Base-by-base conservation (phyloP, 129 eudicot genomes). In the Chrysanthemum lavandulifolium region DNA sequence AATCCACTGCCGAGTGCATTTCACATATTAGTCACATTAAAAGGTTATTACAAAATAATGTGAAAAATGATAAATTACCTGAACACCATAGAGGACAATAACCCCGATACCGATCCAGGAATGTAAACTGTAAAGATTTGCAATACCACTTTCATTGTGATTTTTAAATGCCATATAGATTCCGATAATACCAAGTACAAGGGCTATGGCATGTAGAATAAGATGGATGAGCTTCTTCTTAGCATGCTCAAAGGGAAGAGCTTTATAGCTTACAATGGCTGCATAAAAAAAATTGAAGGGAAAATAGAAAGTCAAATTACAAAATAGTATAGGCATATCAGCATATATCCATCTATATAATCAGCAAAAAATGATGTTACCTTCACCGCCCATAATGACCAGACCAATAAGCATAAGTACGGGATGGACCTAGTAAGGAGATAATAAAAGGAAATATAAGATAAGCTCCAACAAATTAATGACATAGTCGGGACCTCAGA, bases 91-190 rank as follows among this genome's bases (percentile, higher is more conserved):
- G 63, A 95, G 95, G 52, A 16, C 27, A 16, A 91, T 88, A 59
- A 91, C 71, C 23, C 97, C 97, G 49, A 95, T 88, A 23, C 99
- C 99, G 31, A 95, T 58, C 99, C 99, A 95, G 29, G 99, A 95
- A 78, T 95, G 99, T 76, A 95, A 82, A 74, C 99, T 95, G 91
- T 95, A 95, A 16, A 95, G 82, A 67, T 95, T 95, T 78, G 87
- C 90, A 66, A 95, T 54, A 49, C 85, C 83, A 71, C 90, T 88
- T 73, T 95, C 99, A 48, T 95, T 95, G 67, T 95, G 97, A 76
- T 15, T 79, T 78, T 95, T 95, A 88, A 95, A 95, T 13, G 97
- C 99, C 61, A 84, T 82, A 62, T 84, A 90, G 12, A 95, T 81
- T 29, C 99, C 99, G 9, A 91, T 70, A 21, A 86, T 90, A 55